A percentile compares a stretch with the other conserved stretches of the same genome.
These are phyloP conservation scores for Mortierella sp. DNA, from an alignment of 371 early-diverging fungal species.

Conservation along the genomic window DNA sequence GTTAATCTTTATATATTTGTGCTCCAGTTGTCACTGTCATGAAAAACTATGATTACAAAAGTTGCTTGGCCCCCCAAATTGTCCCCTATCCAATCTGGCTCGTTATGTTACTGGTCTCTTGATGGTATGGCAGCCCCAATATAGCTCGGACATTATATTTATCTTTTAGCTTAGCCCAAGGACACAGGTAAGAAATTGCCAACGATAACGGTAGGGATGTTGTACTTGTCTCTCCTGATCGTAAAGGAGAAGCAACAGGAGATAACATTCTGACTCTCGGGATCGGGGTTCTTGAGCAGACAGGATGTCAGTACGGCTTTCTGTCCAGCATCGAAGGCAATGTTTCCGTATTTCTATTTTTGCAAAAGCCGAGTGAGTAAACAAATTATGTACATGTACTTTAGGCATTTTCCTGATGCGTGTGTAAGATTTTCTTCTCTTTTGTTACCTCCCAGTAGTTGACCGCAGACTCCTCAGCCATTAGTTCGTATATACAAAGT, in stretches of 20 bases:
- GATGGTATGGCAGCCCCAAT: too few relatives aligned
- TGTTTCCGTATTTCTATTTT: constrained; percentile 88
- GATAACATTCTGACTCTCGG: constrained; percentile 66
- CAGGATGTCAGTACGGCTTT: constrained; percentile 95
- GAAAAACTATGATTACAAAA: too few relatives aligned
- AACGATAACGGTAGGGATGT: constrained; percentile 84
- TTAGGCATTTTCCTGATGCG: too few relatives aligned
- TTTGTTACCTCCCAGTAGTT: constrained; percentile 87
- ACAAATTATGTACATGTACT: background rate
- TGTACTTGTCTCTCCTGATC: constrained; percentile 90
- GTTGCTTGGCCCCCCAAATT: too few relatives aligned
- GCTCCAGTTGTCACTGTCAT: too few relatives aligned
- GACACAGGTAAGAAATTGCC: constrained; percentile 86
- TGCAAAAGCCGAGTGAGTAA: constrained; percentile 4
- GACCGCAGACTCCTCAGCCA: constrained; percentile 92
- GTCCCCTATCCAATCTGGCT: too few relatives aligned
- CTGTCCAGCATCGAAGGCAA: constrained; percentile 95
- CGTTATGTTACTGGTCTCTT: too few relatives aligned
- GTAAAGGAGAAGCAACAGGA: constrained; percentile 94
- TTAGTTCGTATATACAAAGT: constrained; percentile 90
- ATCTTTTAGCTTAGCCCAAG: constrained; percentile 22
- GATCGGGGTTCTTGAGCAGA: constrained; percentile 70
- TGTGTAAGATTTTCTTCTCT: background rate
- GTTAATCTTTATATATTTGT: too few relatives aligned
- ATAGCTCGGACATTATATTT: too few relatives aligned